Evolutionary conservation across 2,329 filamentous ascomycete species (phyloP), one percentile per base, ranked within the genome.

Genomic region (Trichoderma guizhouense): DNA sequence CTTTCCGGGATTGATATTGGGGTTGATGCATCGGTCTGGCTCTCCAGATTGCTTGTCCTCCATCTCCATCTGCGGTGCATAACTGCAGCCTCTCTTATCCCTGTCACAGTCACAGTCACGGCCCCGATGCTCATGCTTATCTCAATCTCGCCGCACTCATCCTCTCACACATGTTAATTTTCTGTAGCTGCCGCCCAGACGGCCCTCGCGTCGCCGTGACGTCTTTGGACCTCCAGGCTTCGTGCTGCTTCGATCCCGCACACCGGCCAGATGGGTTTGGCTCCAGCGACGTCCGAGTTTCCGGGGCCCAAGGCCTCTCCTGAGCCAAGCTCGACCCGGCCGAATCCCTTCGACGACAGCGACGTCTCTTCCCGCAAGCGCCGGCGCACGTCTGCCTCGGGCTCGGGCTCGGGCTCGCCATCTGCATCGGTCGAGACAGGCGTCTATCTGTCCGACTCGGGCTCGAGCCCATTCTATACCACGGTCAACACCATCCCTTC

Each of bases 331-430:
- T 87, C 88, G 77, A 89, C 86, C 76, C 86, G 89, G 74, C 88
- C 87, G 67, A 90, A 91, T 75, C 89, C 89, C 53, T 91, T 91
- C 79, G 85, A 90, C 81, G 88, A 90, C 80, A 83, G 81, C 78
- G 86, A 88, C 75, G 77, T 81, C 61, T 83, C 85, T 55, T 84
- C 89, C 71, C 84, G 89, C 75, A 91, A 91, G 80, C 87, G 89
- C 67, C 88, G 87, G 74, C 86, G 89, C 75, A 89, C 88, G 34
- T 90, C 89, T 15, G 81, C 85, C 66, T 86, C 86, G 71, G 84
- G 82, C 66, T 86, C 86, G 71, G 84, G 82, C 66, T 86, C 86
- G 69, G 84, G 83, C 71, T 90, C 88, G 30, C 84, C 86, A 72
- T 87, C 86, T 76, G 82, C 82, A 72, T 89, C 88, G 24, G 80